phyloP scores from a whole-genome alignment of 2,329 filamentous ascomycete genomes.

The Pseudogymnoascus sp. region DNA sequence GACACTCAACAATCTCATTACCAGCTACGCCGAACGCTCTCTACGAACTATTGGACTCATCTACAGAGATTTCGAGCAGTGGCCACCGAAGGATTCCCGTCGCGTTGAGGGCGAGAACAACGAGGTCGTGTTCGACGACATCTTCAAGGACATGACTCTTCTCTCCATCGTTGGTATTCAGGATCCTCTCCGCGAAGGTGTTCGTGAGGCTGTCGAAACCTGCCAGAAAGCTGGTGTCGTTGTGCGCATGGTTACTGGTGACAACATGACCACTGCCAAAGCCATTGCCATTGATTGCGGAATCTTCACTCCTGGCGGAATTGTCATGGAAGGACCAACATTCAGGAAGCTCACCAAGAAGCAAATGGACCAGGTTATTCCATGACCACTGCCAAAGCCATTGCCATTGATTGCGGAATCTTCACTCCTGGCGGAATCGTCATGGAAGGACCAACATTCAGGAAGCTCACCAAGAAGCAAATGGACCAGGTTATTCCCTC shows the following conservation, averaged over 20 bases:
- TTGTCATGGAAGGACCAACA: slow-evolving; percentile 61
- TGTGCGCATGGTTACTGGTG: slow-evolving; percentile 67
- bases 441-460: slow-evolving; percentile 62
- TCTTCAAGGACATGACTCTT: slow-evolving; percentile 67
- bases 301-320: slow-evolving; percentile 48
- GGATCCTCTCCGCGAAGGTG: slow-evolving; percentile 61
- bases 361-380: slow-evolving; percentile 51
- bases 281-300: slow-evolving; percentile 69
- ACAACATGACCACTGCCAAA: slow-evolving; percentile 63
- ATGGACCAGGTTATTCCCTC: slow-evolving; percentile 52
- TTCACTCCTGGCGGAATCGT: slow-evolving; percentile 47
- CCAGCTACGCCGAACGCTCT: slow-evolving; percentile 55
- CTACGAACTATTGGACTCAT: slow-evolving; percentile 68
- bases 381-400: slow-evolving; percentile 64
- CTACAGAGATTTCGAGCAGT: slow-evolving; percentile 62
- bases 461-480: slow-evolving; percentile 49
- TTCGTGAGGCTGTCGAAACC: slow-evolving; percentile 57
- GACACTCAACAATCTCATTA: slow-evolving; percentile 46
- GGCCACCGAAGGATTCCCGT: slow-evolving; percentile 53
- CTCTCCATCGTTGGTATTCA: slow-evolving; percentile 66
- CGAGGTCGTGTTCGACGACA: slow-evolving; percentile 56
- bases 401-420: slow-evolving; percentile 66
- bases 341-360: slow-evolving; percentile 54
- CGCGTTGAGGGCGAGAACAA: slow-evolving; percentile 50
- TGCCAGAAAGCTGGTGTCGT: slow-evolving; percentile 61